Base-by-base conservation (phyloP, 2,329 filamentous ascomycete species). In the Orbilia ellipsospora region DNA sequence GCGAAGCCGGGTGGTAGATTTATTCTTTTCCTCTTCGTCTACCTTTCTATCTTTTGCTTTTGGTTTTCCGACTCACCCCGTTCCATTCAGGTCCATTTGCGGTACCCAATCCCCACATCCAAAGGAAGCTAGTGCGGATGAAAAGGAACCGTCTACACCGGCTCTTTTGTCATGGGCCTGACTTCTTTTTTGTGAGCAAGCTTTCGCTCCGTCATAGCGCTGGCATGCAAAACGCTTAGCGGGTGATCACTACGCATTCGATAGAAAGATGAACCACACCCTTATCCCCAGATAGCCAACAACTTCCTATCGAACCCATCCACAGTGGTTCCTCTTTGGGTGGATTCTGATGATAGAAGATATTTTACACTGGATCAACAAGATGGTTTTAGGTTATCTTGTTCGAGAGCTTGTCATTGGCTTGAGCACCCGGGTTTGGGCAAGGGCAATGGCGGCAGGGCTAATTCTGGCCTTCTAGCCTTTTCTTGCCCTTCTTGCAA, bases 191-290 rank as follows among this genome's bases (percentile, higher is more conserved):
- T 56, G 57, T 31, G 64, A 75, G 60, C 59, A 31, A 75, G 60
- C 59, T 65, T 63, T 75, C 31, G 2, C 8, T 36, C 70, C 63
- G 51, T 68, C 70, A 61, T 74, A 67, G 64, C 62, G 62, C 45
- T 74, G 60, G 72, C 31, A n/a, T 63, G 63, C 50, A 64, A 60
- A 55, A 68, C 63, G 64, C 72, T 50, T 56, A 75, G 59, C 64
- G 54, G 72, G 36, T 69, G 72, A 75, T 69, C 64, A 45, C 52
- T 69, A 63, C 59, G 59, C 61, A 65, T 75, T 69, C 60, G n/a
- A 48, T 48, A 48, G 44, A 52, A 51, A 48, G 57, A 44, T 54
- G 61, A 31, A 66, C 23, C 57, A 61, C 42, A 54, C 72, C 51
- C 28, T 23, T 23, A 20, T 52, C 48, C 48, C 8, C 2, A 48